phyloP scores from a whole-genome alignment of 2,329 filamentous ascomycete genomes.

The Orbilia brochopaga region DNA sequence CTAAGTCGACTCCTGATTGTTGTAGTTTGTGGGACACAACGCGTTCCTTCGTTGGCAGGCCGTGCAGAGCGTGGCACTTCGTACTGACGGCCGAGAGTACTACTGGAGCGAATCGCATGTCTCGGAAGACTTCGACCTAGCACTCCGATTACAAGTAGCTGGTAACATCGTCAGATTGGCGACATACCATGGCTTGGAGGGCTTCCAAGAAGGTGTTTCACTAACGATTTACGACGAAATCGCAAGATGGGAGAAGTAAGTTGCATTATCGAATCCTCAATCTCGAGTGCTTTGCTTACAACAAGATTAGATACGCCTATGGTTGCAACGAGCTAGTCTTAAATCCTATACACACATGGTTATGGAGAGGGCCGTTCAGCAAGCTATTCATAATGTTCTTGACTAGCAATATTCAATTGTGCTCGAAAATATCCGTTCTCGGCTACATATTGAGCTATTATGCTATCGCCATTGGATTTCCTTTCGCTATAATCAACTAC shows the following conservation, averaged over 20 bases:
- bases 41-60: slow-evolving; percentile 74
- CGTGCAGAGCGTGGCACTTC: slow-evolving; percentile 66
- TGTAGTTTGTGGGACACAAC: slow-evolving; percentile 74
- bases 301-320: background rate
- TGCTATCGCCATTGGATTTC: slow-evolving; percentile 70
- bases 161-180: slow-evolving; percentile 73
- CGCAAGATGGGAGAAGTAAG: slow-evolving; percentile 70
- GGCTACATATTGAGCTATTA: slow-evolving; percentile 75
- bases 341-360: slow-evolving; percentile 69
- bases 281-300: background rate
- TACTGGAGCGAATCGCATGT: slow-evolving; percentile 79
- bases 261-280: slow-evolving; percentile 17
- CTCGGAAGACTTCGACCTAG: slow-evolving; percentile 79
- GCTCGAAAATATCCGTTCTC: slow-evolving; percentile 73
- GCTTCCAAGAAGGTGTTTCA: slow-evolving; percentile 76
- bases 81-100: slow-evolving; percentile 67
- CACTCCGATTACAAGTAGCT: slow-evolving; percentile 71
- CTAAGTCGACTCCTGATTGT: too few relatives aligned
- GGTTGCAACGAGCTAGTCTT: slow-evolving; percentile 75
- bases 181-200: slow-evolving; percentile 68
- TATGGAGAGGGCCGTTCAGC: slow-evolving; percentile 69
- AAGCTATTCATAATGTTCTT: slow-evolving; percentile 69
- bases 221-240: slow-evolving; percentile 76
- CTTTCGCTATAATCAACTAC: slow-evolving; percentile 72
- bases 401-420: slow-evolving; percentile 67